These are phyloP conservation scores for Mortierella sp. DNA, from an alignment of 371 early-diverging fungal genomes.

Conservation along the genomic window DNA sequence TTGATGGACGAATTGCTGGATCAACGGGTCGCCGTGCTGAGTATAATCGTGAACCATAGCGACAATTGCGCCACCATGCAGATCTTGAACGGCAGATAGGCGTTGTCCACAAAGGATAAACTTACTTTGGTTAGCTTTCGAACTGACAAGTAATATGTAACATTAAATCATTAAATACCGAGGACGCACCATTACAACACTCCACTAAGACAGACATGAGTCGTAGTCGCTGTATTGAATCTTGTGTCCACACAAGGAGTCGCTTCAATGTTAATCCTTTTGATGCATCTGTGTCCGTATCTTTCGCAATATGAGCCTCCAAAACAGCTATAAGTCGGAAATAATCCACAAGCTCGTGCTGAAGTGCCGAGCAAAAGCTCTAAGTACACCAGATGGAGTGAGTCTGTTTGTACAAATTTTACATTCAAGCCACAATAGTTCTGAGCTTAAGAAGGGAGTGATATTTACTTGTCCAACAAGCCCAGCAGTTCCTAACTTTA, in stretches of 20 bases:
- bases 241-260: slow-evolving; percentile 89
- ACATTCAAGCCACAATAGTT: not conserved
- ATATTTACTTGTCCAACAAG: slow-evolving; percentile 71
- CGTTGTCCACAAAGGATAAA: not conserved
- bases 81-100: slow-evolving; percentile 13
- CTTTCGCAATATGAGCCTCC: slow-evolving; percentile 81
- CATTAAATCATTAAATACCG: not conserved
- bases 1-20: slow-evolving; percentile 81
- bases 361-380: slow-evolving; percentile 87
- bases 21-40: slow-evolving; percentile 92
- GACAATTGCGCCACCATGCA: slow-evolving; percentile 87
- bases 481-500: slow-evolving; percentile 64
- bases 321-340: slow-evolving; percentile 87
- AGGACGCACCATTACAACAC: slow-evolving; percentile 58
- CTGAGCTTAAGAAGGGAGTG: not conserved
- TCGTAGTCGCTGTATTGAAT: slow-evolving; percentile 80
- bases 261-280: slow-evolving; percentile 83
- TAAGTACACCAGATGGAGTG: slow-evolving; percentile 52
- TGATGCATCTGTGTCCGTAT: slow-evolving; percentile 33
- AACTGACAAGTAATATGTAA: not conserved
- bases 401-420: not conserved
- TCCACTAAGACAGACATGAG: slow-evolving; percentile 78
- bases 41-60: slow-evolving; percentile 84
- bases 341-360: slow-evolving; percentile 83
- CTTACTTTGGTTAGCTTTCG: not conserved